Evolutionary conservation across 1,284 basidiomycete species (phyloP), one percentile per base, ranked within the genome.

Genomic region (Malassezia equina): DNA sequence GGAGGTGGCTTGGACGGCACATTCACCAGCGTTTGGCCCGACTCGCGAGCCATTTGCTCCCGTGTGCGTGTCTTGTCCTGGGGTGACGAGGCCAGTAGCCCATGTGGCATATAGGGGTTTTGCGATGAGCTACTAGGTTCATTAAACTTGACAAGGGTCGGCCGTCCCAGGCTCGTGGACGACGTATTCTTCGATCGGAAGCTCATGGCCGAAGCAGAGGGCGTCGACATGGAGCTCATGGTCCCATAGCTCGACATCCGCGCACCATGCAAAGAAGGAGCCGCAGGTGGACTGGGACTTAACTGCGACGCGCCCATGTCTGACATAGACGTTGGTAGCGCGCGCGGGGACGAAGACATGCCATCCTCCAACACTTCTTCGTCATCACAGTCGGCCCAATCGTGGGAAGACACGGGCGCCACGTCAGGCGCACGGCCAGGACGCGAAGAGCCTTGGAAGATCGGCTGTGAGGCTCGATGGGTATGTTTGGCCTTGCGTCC

Each of bases 11-110:
- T 94, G 71, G 84, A 83, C 4, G 88, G 88, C 19, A 98, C 88
- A 71, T 91, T 91, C 77, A 98, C 85, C 52, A 98, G 80, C 9
- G 88, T 87, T 25, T 83, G 84, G 31, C 94, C 94, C 7, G 80
- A 83, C 75, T 91, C 89, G 42, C 91, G 81, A 6, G 93, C 93
- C 12, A 88, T 78, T 9, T 91, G 87, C 75, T 99, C 91, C 69
- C 94, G 89, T 49, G 85, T 82, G 76, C 91, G 93, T 8, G 94
- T 93, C 75, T 90, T 91, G 75, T 96, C 91, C 71, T 93, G 88
- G 63, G 95, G 80, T 29, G 91, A 93, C 41, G 90, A 89, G 58
- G 90, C 90, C 34, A 99, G 81, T 12, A 99, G 78, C 8, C 93
- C 93, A 62, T 94, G 90, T 3, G 91, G 89, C 0, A 87, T 86